phyloP scores from a whole-genome alignment of 140 eudicot genomes.

The Senecio squalidus region DNA sequence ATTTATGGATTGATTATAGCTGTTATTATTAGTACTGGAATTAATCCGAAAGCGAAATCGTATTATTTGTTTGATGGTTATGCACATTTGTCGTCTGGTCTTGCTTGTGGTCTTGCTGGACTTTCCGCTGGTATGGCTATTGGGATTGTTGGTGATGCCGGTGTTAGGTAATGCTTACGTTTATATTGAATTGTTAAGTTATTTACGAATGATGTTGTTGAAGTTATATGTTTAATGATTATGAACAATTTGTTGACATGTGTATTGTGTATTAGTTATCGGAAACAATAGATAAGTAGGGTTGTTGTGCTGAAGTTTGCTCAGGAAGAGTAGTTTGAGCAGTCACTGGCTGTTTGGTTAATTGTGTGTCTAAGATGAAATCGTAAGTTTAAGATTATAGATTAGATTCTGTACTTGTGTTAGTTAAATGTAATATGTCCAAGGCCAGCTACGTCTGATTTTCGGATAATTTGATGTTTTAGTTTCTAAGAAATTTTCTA shows the following conservation, averaged over 20 bases:
- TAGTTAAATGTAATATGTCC: background rate
- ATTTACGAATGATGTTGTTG: background rate
- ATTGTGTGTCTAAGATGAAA: no score
- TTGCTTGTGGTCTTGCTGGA: no score
- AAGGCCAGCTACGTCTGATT: background rate
- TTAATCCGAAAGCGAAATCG: constrained; percentile 44
- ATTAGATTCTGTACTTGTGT: no score
- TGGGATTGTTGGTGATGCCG: no score
- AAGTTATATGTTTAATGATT: background rate
- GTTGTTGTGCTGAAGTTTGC: no score
- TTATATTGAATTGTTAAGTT: background rate
- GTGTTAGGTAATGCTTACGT: no score
- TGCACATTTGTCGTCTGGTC: constrained; percentile 46
- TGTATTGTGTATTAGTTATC: no score
- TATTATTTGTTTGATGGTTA: no score
- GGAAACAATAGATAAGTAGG: background rate
- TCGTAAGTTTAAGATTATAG: no score
- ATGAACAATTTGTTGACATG: background rate
- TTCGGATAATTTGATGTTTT: background rate
- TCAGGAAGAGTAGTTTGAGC: constrained; percentile 3
- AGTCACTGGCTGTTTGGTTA: no score
- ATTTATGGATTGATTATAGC: no score
- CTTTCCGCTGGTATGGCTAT: constrained; percentile 44
- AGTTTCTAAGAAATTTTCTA: background rate
- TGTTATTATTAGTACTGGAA: no score